Base-by-base conservation (phyloP, 2,329 filamentous ascomycete species). In the Trichoderma endophyticum region DNA sequence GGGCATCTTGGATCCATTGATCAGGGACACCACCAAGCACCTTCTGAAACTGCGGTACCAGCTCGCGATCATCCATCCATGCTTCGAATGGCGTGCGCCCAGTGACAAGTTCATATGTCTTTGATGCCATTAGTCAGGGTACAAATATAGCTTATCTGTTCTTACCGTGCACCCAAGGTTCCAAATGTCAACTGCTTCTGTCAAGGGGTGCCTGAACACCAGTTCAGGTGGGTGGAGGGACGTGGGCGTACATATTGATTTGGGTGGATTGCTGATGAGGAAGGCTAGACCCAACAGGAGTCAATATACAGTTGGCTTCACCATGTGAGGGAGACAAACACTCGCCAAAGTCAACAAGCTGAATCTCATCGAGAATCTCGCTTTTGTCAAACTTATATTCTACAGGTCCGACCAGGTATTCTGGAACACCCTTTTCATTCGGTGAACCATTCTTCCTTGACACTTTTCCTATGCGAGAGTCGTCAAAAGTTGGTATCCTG, bases 261-360 rank as follows among this genome's bases (percentile, higher is more conserved):
- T 24, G 2, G n/a, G 43, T 21, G n/a, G n/a, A 51, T 51, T 0
- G n/a, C 8, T 4, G 11, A 51, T 51, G n/a, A 51, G 2, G 43
- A 51, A 21, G 5, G 43, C 43, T 51, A 3, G 43, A 51, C 0
- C 4, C n/a, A 51, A 6, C 43, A 24, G 5, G 4, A 3, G 9
- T 51, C 2, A 51, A 3, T 24, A 12, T 11, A 12, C 9, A 1
- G 1, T n/a, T 12, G 2, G 2, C 3, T 21, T 12, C n/a, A n/a
- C 12, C n/a, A 12, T 5, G 8, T 12, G 11, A 51, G n/a, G 43
- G n/a, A 2, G 43, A 51, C 43, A 51, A 51, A 51, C 43, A 51
- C 43, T 51, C 43, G n/a, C 43, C 43, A 51, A 51, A 51, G n/a
- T 51, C 43, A 21, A 51, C 43, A 24, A 51, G n/a, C 4, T 24